Conservation (phyloP, 352 stramenopile species). For the Pythium sp. region DNA sequence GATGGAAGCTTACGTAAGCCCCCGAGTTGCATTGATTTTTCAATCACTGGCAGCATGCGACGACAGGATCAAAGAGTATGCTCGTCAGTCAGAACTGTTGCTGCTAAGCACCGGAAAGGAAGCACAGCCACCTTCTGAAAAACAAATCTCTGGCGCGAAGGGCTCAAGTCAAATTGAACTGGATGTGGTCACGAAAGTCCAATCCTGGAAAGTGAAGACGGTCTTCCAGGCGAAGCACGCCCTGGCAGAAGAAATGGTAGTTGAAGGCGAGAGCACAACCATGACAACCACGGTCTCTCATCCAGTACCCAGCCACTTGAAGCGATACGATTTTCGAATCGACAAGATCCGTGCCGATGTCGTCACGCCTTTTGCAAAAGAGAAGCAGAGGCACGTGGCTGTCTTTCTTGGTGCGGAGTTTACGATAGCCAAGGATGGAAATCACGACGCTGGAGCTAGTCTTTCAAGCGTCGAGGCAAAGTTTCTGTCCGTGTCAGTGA, state of each 20-base stretch:
- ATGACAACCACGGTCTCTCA: slow-evolving; percentile 2
- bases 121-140: background rate
- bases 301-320: background rate
- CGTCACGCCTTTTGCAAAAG: background rate
- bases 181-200: slow-evolving; percentile 1
- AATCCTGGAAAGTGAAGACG: slow-evolving; percentile 10
- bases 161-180: slow-evolving; percentile 1
- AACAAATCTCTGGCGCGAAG: background rate
- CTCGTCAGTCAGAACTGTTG: background rate
- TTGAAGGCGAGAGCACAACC: slow-evolving; percentile 2
- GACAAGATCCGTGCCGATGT: slow-evolving; percentile 8
- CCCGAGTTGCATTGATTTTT: slow-evolving; percentile 11
- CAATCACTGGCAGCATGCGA: slow-evolving; percentile 9
- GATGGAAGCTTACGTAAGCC: slow-evolving; percentile 8
- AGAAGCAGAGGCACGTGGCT: slow-evolving; percentile 6
- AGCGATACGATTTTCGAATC: slow-evolving; percentile 10
- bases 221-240: slow-evolving; percentile 3
- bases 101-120: background rate
- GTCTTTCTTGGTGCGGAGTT: slow-evolving; percentile 17
- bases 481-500: slow-evolving; percentile 19
- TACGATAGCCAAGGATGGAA: slow-evolving; percentile 6
- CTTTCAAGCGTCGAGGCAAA: background rate
- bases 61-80: slow-evolving; percentile 2
- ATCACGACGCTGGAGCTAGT: background rate
- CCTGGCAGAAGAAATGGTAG: slow-evolving; percentile 12